These are phyloP conservation scores for Sporisorium iseilematis-ciliati DNA, from an alignment of 1,284 basidiomycete genomes.

Conservation along the genomic window DNA sequence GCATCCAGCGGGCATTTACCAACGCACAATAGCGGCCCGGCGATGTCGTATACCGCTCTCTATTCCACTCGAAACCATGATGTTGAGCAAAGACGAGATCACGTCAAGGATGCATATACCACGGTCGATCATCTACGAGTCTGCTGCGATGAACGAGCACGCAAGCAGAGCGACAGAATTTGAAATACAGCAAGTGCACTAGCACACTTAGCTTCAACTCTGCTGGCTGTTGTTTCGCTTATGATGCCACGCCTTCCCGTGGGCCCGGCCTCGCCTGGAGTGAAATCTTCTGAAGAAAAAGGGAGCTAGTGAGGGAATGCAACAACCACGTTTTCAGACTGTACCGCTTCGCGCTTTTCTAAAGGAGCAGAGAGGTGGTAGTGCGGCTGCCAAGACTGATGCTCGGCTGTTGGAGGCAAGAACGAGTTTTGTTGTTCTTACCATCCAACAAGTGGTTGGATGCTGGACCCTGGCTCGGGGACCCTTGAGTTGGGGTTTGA, in stretches of 20 bases:
- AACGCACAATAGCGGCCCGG: too few species aligned
- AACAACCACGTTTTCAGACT: neutral
- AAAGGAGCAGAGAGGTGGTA: neutral
- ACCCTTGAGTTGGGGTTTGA: too few species aligned
- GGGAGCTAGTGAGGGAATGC: neutral
- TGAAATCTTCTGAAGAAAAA: neutral
- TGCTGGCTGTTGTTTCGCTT: too few species aligned
- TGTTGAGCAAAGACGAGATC: neutral
- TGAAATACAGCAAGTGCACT: too few species aligned
- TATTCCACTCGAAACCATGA: too few species aligned
- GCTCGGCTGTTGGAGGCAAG: neutral
- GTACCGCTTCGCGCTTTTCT: neutral
- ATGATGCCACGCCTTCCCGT: neutral
- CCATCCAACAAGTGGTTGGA: neutral
- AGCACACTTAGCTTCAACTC: neutral
- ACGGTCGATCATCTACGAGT: neutral
- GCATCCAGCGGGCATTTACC: too few species aligned
- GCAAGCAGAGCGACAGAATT: neutral
- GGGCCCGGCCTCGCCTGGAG: neutral
- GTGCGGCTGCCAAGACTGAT: neutral
- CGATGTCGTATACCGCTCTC: too few species aligned
- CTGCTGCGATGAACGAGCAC: neutral
- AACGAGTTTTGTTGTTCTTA: neutral
- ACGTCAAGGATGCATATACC: neutral
- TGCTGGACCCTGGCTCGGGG: too few species aligned